Evolutionary conservation across 768 basidiomycete genomes (phyloP).

Genomic region (Russula griseocarnosa): DNA sequence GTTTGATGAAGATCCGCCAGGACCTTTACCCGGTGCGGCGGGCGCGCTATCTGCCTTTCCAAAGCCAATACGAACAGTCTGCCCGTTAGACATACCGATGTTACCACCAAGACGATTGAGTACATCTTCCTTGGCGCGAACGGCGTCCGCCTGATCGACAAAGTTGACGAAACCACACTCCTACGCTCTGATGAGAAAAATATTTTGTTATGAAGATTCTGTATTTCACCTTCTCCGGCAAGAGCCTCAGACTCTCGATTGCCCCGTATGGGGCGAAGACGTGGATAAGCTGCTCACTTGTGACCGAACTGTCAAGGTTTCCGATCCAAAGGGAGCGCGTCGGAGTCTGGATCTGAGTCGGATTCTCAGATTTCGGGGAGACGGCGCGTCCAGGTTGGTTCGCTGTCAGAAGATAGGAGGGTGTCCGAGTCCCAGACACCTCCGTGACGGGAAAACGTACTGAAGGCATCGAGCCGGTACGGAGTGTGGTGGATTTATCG

Average conservation of each 20-base stretch:
- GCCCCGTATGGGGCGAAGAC: slow-evolving; percentile 97
- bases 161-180: slow-evolving; percentile 99
- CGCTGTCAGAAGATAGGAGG: slow-evolving; percentile 66
- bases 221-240: slow-evolving; percentile 89
- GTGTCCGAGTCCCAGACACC: slow-evolving; percentile 40
- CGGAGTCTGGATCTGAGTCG: slow-evolving; percentile 82
- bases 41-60: slow-evolving; percentile 98
- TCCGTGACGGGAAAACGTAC: slow-evolving; percentile 29
- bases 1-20: slow-evolving; percentile 55
- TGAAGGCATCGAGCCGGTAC: slow-evolving; percentile 23
- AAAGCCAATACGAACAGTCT: slow-evolving; percentile 95
- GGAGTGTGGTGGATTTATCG: slow-evolving; percentile 31
- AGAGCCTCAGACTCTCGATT: slow-evolving; percentile 89
- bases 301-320: slow-evolving; percentile 91
- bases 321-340: slow-evolving; percentile 98
- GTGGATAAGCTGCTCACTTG: slow-evolving; percentile 89
- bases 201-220: neutral
- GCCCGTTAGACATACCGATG: slow-evolving; percentile 91
- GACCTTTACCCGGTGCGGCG: slow-evolving; percentile 79
- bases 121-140: slow-evolving; percentile 96
- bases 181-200: slow-evolving; percentile 40
- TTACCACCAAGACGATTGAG: slow-evolving; percentile 91
- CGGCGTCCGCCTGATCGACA: slow-evolving; percentile 91
- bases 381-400: slow-evolving; percentile 65
- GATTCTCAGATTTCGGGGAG: slow-evolving; percentile 76